Percentiles rank a stretch among this genome's conserved stretches.
These are phyloP conservation scores for Hypoxylon sp. DNA, from an alignment of 2,329 filamentous ascomycete genomes.

Conservation along the genomic window DNA sequence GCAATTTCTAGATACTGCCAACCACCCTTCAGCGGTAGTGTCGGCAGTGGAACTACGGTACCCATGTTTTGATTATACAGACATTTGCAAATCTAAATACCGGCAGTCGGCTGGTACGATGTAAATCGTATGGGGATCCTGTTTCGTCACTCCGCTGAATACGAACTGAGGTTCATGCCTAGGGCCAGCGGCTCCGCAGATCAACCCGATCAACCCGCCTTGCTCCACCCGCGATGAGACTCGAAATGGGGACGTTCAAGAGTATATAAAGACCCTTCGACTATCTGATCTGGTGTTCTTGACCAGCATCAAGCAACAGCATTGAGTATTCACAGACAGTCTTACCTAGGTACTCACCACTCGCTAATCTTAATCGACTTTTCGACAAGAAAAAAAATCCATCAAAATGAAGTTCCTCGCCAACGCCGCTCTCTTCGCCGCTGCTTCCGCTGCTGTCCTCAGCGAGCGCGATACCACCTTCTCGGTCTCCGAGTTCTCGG, in stretches of 20 bases:
- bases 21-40: background rate
- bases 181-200: conserved; percentile 22
- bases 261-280: conserved; percentile 23
- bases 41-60: background rate
- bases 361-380: background rate
- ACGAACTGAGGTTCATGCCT: conserved; percentile 33
- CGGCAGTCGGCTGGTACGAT: background rate
- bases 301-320: conserved; percentile 26
- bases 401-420: conserved; percentile 51
- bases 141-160: conserved; percentile 25
- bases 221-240: conserved; percentile 26
- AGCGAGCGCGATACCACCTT: conserved; percentile 46
- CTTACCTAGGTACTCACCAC: no score
- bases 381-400: conserved; percentile 25
- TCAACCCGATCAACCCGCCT: background rate
- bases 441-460: conserved; percentile 44
- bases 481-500: conserved; percentile 50
- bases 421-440: conserved; percentile 44
- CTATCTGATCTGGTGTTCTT: conserved; percentile 6
- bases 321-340: conserved; percentile 1
- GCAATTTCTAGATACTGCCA: background rate
- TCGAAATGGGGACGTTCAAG: conserved; percentile 2
- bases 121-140: background rate
- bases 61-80: background rate
- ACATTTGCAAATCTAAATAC: background rate